Evolutionary conservation across 768 basidiomycete species (phyloP), one percentile per base, ranked within the genome.

Genomic region (Pholiota conissans): DNA sequence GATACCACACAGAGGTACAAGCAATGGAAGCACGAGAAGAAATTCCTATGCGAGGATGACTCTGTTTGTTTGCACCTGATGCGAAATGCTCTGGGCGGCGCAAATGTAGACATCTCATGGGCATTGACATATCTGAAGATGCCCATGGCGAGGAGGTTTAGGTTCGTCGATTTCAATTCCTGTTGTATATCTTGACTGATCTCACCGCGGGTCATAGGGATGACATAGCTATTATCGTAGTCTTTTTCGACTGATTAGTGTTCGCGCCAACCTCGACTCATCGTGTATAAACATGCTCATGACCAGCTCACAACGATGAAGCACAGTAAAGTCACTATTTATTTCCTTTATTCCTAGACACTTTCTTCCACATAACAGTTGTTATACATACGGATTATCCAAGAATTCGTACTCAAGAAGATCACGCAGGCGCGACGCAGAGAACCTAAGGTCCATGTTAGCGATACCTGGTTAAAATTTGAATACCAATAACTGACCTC

Each of bases 61-160:
- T 84, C 82, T 57, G 76, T 75, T 22, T 75, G 77, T 0, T 77
- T 76, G 5, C 83, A 86, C 68, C 60, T 87, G 29, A 69, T 78
- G 30, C 69, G 82, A 50, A 86, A 85, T 60, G 81, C 81, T 1
- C 70, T 86, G 0, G 83, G 83, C 6, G 84, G 84, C 1, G 79
- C 77, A 3, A 73, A 82, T 65, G 48, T 62, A 20, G 76, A 81
- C 60, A 66, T 80, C 35, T 71, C 69, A 46, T 67, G 65, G 16
- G 73, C 78, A 1, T 64, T 85, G 53, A 56, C 81, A 50, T 65
- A 61, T 47, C 70, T 80, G 61, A 69, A 65, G 14, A 63, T 71
- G 9, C 75, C 79, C 0, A 63, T 76, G 22, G 66, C 75, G 13
- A 67, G 79, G 58, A 57, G 68, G 52, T 74, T 71, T 60, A 72